Evolutionary conservation across 345 rosid genomes (phyloP).

Genomic region (Streptanthus diversifolius): DNA sequence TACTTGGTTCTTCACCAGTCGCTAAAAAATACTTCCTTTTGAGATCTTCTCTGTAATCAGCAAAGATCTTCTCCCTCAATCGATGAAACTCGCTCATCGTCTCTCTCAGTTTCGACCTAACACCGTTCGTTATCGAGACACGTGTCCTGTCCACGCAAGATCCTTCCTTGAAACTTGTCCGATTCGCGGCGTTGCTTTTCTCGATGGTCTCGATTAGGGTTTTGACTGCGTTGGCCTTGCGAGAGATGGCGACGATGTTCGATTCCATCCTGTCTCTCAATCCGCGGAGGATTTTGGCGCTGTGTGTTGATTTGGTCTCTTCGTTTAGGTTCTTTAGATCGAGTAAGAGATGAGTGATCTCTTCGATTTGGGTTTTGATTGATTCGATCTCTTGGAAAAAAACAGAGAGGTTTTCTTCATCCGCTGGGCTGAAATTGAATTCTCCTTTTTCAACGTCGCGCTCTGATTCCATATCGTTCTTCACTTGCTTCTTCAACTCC

Average conservation of each 20-base stretch:
- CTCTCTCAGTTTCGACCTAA: conserved; percentile 49
- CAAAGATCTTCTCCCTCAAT: conserved; percentile 54
- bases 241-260: conserved; percentile 52
- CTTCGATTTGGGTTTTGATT: conserved; percentile 64
- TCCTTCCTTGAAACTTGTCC: conserved; percentile 45
- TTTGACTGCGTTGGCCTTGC: conserved; percentile 55
- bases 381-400: conserved; percentile 60
- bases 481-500: conserved; percentile 71
- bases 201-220: conserved; percentile 59
- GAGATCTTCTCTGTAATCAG: conserved; percentile 56
- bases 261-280: conserved; percentile 72
- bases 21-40: conserved; percentile 48
- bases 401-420: conserved; percentile 54
- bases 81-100: conserved; percentile 59
- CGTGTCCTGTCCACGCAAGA: conserved; percentile 56
- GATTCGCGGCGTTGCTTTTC: conserved; percentile 37
- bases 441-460: conserved; percentile 53
- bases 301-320: conserved; percentile 71
- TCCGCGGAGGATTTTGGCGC: conserved; percentile 63
- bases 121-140: conserved; percentile 49
- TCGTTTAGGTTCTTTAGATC: conserved; percentile 69
- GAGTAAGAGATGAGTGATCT: conserved; percentile 66
- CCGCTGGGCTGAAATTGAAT: conserved; percentile 34
- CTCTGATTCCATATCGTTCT: conserved; percentile 45
- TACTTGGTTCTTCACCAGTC: conserved; percentile 55